These are phyloP conservation scores for Fomitopsis pulvina DNA, from an alignment of 768 basidiomycete genomes.

Conservation along the genomic window DNA sequence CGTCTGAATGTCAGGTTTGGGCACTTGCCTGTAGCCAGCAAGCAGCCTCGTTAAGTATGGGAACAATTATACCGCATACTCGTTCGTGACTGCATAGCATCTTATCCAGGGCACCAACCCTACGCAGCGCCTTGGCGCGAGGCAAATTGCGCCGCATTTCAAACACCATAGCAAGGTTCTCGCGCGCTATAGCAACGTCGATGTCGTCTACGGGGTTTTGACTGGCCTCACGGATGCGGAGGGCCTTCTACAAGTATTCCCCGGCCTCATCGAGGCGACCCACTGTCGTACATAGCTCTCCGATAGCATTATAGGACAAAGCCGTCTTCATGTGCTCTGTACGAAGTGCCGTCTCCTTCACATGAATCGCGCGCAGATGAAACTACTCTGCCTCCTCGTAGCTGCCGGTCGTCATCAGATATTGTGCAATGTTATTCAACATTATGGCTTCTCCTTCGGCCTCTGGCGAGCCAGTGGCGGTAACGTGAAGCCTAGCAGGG, in stretches of 20 bases:
- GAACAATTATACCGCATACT: conserved; percentile 5
- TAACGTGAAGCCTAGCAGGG: too few relatives aligned
- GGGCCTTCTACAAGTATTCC: conserved; percentile 25
- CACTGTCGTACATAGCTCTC: conserved; percentile 28
- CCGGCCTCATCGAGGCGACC: conserved; percentile 31
- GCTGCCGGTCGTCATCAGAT: too few relatives aligned
- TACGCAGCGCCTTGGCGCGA: conserved; percentile 24
- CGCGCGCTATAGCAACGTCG: conserved; percentile 29
- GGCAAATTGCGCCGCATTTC: conserved; percentile 27
- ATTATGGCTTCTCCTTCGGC: too few relatives aligned
- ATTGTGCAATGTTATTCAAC: too few relatives aligned
- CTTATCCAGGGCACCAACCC: conserved; percentile 17
- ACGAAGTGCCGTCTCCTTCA: conserved; percentile 18
- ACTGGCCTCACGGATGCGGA: conserved; percentile 18
- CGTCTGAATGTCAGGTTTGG: conserved; percentile 14
- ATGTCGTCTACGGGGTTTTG: conserved; percentile 14
- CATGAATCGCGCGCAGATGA: conserved; percentile 24
- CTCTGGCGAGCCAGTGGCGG: too few relatives aligned
- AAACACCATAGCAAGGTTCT: conserved; percentile 30
- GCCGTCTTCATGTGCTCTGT: conserved; percentile 20
- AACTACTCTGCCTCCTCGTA: conserved; percentile 23
- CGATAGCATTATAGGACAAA: conserved; percentile 27
- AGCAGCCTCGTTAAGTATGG: too few relatives aligned
- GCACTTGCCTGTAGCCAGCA: too few relatives aligned
- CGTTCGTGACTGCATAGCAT: conserved; percentile 22